These are phyloP conservation scores for Pelargonium cotyledonis DNA, from an alignment of 441 rosid genomes.

Conservation along the genomic window DNA sequence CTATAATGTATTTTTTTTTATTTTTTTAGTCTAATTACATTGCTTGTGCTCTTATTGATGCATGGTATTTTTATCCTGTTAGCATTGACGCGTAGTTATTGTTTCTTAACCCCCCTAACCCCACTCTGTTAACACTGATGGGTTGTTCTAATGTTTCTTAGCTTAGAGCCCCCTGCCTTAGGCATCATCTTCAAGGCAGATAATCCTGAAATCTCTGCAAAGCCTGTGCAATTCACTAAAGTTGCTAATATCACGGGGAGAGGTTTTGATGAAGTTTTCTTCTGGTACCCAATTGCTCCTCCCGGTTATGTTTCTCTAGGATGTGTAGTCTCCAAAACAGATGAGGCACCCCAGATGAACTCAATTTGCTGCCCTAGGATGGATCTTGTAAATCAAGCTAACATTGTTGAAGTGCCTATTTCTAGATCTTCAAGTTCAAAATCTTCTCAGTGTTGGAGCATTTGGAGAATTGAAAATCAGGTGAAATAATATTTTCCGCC, in stretches of 20 bases:
- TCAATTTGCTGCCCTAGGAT: constrained; percentile 86
- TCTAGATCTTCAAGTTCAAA: constrained; percentile 76
- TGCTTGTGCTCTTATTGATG: constrained; percentile 14
- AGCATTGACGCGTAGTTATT: not conserved
- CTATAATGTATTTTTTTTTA: not conserved
- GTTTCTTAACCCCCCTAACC: not conserved
- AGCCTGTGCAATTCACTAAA: constrained; percentile 86
- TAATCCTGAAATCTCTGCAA: constrained; percentile 75
- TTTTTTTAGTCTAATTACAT: not conserved
- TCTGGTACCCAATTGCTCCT: constrained; percentile 98
- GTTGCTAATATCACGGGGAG: constrained; percentile 81
- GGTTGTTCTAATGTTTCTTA: constrained; percentile 24
- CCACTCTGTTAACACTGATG: not conserved
- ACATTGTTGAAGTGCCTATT: constrained; percentile 65
- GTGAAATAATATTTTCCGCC: constrained; percentile 30
- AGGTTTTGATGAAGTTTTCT: constrained; percentile 85
- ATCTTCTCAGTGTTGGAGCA: constrained; percentile 86
- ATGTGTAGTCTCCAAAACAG: constrained; percentile 76
- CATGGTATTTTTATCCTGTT: not conserved
- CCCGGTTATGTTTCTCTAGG: constrained; percentile 94
- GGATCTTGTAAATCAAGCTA: constrained; percentile 86
- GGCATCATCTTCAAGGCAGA: constrained; percentile 79
- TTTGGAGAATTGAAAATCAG: constrained; percentile 99
- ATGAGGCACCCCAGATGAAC: constrained; percentile 63
- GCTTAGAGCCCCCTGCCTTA: constrained; percentile 89